Evolutionary conservation across 1,284 basidiomycete species (phyloP), one percentile per base, ranked within the genome.

Genomic region (Trichosporon asahii): DNA sequence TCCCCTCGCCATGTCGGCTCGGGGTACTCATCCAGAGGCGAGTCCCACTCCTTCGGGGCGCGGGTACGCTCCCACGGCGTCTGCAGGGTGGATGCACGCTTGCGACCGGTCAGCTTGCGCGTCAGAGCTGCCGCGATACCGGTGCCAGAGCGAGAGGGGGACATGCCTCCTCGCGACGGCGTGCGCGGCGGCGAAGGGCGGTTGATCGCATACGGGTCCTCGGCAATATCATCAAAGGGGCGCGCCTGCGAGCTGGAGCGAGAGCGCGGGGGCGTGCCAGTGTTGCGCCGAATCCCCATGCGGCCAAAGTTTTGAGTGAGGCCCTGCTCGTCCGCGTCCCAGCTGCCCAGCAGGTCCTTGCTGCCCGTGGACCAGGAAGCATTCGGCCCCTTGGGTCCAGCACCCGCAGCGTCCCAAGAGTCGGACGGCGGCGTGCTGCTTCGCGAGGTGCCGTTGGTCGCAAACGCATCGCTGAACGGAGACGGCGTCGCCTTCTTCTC

Each of bases 311-410:
- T 72, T 3, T 79, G 72, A 0, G 79, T 78, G 14, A 84, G 70
- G 7, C 76, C 78, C 9, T 74, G 74, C 6, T 74, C 76, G 40
- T 78, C 73, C 1, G 75, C 68, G 18, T 76, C 76, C 80, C 78
- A 81, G 7, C 70, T 72, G 14, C 79, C 78, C 15, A 82, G 68
- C 64, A 81, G 71, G 68, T 80, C 80, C 49, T 53, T 53, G 21
- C 31, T 46, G 33, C 65, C 21, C 6, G 33, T 66, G 55, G 40
- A 25, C 29, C 33, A 35, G 61, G 61, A 64, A 44, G 60, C 29
- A 33, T 64, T 63, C 23, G 67, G 46, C 1, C 61, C 46, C 46
- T 60, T 68, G 29, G 27, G 67, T 31, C 61, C 61, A 53, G 61
- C 67, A 29, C 61, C 46, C 25, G 67, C 61, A 21, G 57, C 27